Evolutionary conservation across 1,139 yeast species (phyloP), one percentile per base, ranked within the genome.

Genomic region (Candida sanyaensis): DNA sequence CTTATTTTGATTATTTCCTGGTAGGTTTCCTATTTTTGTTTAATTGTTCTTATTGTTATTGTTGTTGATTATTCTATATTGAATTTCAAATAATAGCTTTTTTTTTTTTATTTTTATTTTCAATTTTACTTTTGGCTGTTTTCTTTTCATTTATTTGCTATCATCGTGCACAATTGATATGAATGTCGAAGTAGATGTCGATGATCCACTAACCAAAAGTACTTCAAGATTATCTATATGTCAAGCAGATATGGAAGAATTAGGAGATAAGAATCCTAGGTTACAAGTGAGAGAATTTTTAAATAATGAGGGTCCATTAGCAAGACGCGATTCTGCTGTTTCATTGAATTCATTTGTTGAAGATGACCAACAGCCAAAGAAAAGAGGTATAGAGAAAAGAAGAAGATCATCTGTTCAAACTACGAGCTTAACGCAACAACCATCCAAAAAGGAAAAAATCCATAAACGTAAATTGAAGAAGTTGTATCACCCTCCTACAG

Each of bases 371-470:
- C 33, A 31, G 21, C 48, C 37, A 8, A 27, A 29, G 9, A 23
- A 33, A 17, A 39, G 33, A 50, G 12, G 17, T 17, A 65, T 61
- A 17, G 59, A 55, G 47, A 69, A 63, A 60, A 76, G 76, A 73
- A 77, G 78, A 65, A 69, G 71, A 63, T 73, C 78, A 1, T 71
- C 78, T 0, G 69, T 63, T 7, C 71, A 65, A 40, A 66, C 57
- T 6, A 32, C 43, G 24, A 50, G 47, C 26, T 50, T 52, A 9
- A 34, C 28, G 30, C 49, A 46, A 37, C 49, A 47, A 26, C 47
- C 54, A 17, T 44, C 44, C 23, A 55, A 57, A 32, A 40, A 46
- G 29, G 54, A 46, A 42, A 73, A 70, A 53, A 58, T 60, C 6
- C 73, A 69, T 50, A 71, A 71, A 52, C 58, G 65, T 50, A 71